Base-by-base conservation (phyloP, 306 rosid genomes). In the Phaseolus lunatus region DNA sequence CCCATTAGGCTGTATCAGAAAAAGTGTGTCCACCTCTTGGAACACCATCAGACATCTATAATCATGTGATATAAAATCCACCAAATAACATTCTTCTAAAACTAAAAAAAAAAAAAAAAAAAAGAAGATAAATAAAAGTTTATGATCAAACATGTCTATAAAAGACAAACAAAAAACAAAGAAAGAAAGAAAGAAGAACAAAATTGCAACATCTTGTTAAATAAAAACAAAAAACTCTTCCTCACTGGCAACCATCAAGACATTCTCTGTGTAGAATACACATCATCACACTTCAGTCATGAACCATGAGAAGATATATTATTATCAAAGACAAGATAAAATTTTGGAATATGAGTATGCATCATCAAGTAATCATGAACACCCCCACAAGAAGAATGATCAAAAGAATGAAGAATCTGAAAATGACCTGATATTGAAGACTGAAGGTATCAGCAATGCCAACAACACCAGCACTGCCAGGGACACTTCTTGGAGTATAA, bases 391-490 rank as follows among this genome's bases (percentile, higher is more conserved):
- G 33, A 57, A 10, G 3, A 18, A 43, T 29, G 18, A 44, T 12
- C 53, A 22, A 31, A 43, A 18, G 33, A 18, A 2, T 7, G 23
- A 72, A 72, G 73, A 78, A 59, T 26, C 8, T 19, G n/a, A 62
- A 7, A 27, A 52, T 22, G 16, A 72, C 63, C 52, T 58, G 53
- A 53, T 9, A 67, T 6, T 24, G 45, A 70, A 35, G 44, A 50
- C 2, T 24, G 73, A 63, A 13, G 15, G 26, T 24, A 35, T 23
- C 29, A 64, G 41, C 18, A 33, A 19, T 0, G 82, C 77, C 90
- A 76, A 68, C 27, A 72, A 76, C 22, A 62, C 67, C 50, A 12
- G 3, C 22, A 61, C 27, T 16, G 26, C 33, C 2, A 8, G 18
- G 10, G 14, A 16, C 26, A 22, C 81, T 63, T 16, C 7, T 5